Evolutionary conservation across 2,329 filamentous ascomycete species (phyloP), one percentile per base, ranked within the genome.

Genomic region (Thielaviopsis punctulata): DNA sequence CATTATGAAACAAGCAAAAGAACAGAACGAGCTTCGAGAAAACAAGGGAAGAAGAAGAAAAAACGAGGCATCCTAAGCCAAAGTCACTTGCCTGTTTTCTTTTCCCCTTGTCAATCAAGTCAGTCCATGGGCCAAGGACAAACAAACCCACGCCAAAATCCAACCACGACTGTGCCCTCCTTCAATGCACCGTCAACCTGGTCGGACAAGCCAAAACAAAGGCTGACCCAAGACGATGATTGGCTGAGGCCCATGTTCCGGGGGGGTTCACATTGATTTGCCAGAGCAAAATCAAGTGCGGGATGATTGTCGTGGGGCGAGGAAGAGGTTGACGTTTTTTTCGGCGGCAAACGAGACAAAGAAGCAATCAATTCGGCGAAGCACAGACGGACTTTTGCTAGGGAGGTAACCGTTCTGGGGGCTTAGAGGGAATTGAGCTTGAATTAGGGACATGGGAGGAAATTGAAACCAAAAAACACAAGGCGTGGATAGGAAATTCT

Each of bases 261-360:
- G n/a, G n/a, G n/a, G n/a, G n/a, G n/a, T n/a, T n/a, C n/a, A n/a
- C 13, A 15, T 2, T 36, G 30, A 36, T 36, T 36, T 12, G 30
- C 30, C 13, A n/a, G 30, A n/a, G n/a, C n/a, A n/a, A n/a, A n/a
- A n/a, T n/a, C 10, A 36, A 22, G 25, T 24, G 45, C 45, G 45
- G 45, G 23, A 46, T 46, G 45, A 46, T 36, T 36, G n/a, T 36
- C 30, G 30, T 36, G 30, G 30, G 30, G 30, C 30, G 30, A 46
- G 5, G 18, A 15, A 27, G n/a, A n/a, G n/a, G n/a, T 15, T 46
- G 13, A 27, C 45, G 25, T 46, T 46, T 21, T 46, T 46, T 46
- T n/a, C 45, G 45, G 45, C 45, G 45, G 45, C 45, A 46, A 46
- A 46, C 23, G 45, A 46, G 45, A 46, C 45, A 46, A 46, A 27